Evolutionary conservation across 192 early-diverging fungal species (phyloP), one percentile per base, ranked within the genome.

Genomic region (Rhizophagus prolifer): DNA sequence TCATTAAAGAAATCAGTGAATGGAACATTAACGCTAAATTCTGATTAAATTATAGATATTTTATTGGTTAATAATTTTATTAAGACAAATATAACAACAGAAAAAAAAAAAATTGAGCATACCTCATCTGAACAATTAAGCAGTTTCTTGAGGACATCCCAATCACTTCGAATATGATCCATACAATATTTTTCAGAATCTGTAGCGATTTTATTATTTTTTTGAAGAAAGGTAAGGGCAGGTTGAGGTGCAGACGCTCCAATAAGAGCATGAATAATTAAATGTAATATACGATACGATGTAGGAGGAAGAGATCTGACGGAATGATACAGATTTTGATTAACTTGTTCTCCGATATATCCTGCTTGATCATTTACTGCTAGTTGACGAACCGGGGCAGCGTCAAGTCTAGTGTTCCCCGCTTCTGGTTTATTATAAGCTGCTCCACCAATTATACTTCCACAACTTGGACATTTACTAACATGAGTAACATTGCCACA

Each of bases 1-100:
- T 23, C 67, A 78, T 72, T n/a, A 19, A 73, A 74, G 23, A n/a
- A 16, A 78, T n/a, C 25, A 78, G 36, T 30, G 31, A 46, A 44
- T 78, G 77, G 9, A 78, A 64, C 25, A 62, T 5, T 19, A 78
- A 72, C 7, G 77, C 77, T 30, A 78, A 63, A 72, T 46, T 72
- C 34, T 50, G 47, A 16, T 16, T 50, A 50, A 50, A 50, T 50
- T 50, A 50, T 50, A 50, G n/a, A n/a, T n/a, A n/a, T n/a, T n/a
- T n/a, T n/a, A n/a, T n/a, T n/a, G n/a, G 13, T 50, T 50, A 14
- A 16, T 50, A 50, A 50, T 50, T 16, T n/a, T n/a, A n/a, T n/a
- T n/a, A n/a, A n/a, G n/a, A n/a, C n/a, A n/a, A n/a, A n/a, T n/a
- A n/a, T n/a, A n/a, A n/a, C n/a, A n/a, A n/a, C n/a, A n/a, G n/a